Base-by-base conservation (phyloP, 805 yeast species). In the Dipodascopsis uninucleata region DNA sequence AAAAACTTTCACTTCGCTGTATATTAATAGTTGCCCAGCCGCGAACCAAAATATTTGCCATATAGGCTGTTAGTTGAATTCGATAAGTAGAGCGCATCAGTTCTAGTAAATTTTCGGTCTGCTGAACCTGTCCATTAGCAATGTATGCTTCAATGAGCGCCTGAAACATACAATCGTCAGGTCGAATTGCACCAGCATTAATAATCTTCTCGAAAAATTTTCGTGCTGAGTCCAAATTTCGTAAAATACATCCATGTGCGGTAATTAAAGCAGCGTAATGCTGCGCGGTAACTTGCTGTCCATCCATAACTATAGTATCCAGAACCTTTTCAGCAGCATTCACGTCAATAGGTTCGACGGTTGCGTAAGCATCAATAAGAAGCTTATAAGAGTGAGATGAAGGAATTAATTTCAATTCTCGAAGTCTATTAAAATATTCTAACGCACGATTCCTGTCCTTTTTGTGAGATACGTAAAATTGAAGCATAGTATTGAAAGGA, bases 381-480 rank as follows among this genome's bases (percentile, higher is more conserved):
- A 71, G 59, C 48, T 62, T 63, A 57, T 69, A 71, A n/a, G 73
- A 65, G 38, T 58, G 64, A 2, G 69, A 52, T 2, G 70, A 60
- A 3, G 69, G 70, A 28, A 50, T 39, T 5, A 56, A 35, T 4
- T 46, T 32, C 5, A 45, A 31, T 14, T 29, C 32, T 9, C 59
- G 43, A 45, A 69, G 56, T 53, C 58, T 52, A 5, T 52, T 51
- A 34, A 63, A 66, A 28, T 61, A 56, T 4, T 58, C 45, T 29
- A 64, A 46, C 2, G 71, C 71, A 4, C 56, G 50, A 9, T 47
- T 51, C 9, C 66, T 58, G 43, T 69, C 66, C 6, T 55, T 45
- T 36, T 56, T 55, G 17, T 57, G 55, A 33, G 60, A 61, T 9
- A 70, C 64, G 48, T 63, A 69, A 45, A 57, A 65, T 51, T 65